Base-by-base conservation (phyloP, 352 stramenopile species). In the Phytopythium montanum region DNA sequence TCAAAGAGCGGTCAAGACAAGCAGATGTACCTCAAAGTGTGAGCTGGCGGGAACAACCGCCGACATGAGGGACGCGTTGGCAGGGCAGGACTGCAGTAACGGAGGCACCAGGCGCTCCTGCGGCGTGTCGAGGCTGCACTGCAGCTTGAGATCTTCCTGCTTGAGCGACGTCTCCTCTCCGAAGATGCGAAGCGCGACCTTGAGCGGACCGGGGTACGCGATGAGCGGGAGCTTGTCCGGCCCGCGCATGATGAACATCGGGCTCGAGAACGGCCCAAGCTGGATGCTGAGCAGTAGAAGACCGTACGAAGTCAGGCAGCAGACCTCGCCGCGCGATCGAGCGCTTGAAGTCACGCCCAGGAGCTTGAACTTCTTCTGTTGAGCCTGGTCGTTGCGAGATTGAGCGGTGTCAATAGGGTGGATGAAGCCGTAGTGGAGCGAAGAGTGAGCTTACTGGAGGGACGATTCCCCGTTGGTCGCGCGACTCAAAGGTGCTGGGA, bases 311-410 rank as follows among this genome's bases (percentile, higher is more conserved):
- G 79, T 89, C 29, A 87, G 65, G 13, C 70, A 87, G 60, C 79
- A 88, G 21, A 89, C 29, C 14, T 76, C 69, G 5, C 64, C 65
- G 4, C 61, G 39, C n/a, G 71, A 65, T 21, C 68, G 71, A 46
- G 39, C 29, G 38, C 72, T 85, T 36, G 55, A 73, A 28, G 62
- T 69, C 18, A 91, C 64, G 12, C 71, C 76, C 9, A 71, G 51
- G 31, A 86, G 49, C 57, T 89, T 91, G 59, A 79, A 58, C 54
- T 86, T 80, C 61, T 91, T 91, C 36, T 59, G 53, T 3, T 50
- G 38, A 25, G 36, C 36, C 53, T 25, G n/a, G 59, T 31, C 21
- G 33, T 21, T 4, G 9, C 19, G 4, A n/a, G n/a, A n/a, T 21
- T 54, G 29, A 45, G 18, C 50, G 10, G 45, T 21, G 9, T 31